phyloP scores from a whole-genome alignment of 352 stramenopile species.

The Phytophthora litchii region DNA sequence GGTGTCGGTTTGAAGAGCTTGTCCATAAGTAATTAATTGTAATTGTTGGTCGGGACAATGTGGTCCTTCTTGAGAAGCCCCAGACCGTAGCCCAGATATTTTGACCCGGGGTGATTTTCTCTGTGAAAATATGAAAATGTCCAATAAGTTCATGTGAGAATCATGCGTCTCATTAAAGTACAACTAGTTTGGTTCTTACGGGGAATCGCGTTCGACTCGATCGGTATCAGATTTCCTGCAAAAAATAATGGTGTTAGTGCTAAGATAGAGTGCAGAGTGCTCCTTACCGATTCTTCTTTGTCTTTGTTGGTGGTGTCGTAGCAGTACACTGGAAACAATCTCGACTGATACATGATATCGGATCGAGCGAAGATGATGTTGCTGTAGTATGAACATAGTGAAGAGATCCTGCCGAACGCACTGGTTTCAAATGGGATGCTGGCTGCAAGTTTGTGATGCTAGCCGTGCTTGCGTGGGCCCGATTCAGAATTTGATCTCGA shows the following conservation, averaged over 20 bases:
- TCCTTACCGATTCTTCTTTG: constrained; percentile 25
- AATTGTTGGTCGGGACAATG: constrained; percentile 49
- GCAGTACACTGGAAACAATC: constrained; percentile 68
- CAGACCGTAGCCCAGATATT: constrained; percentile 77
- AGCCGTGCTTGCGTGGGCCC: constrained; percentile 52
- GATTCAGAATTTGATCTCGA: constrained; percentile 66
- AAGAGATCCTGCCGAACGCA: constrained; percentile 26
- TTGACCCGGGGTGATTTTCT: constrained; percentile 56
- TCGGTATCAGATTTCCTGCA: constrained; percentile 18
- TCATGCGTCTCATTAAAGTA: background rate
- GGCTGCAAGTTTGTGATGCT: constrained; percentile 37
- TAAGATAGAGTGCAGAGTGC: background rate
- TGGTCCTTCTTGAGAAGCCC: constrained; percentile 82
- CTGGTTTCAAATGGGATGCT: constrained; percentile 25
- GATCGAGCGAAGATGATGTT: constrained; percentile 1
- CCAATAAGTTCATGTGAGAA: background rate
- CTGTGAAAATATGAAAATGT: constrained; percentile 31
- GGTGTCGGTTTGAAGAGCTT: constrained; percentile 6
- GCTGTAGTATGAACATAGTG: constrained; percentile 3
- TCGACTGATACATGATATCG: constrained; percentile 36
- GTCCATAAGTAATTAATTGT: constrained; percentile 22
- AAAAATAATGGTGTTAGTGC: constrained; percentile 4
- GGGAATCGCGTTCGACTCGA: constrained; percentile 24
- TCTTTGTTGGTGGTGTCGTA: constrained; percentile 6
- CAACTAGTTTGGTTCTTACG: constrained; percentile 24